Evolutionary conservation across 163 green algal species (phyloP).

Genomic region (Scenedesmus sp.): DNA sequence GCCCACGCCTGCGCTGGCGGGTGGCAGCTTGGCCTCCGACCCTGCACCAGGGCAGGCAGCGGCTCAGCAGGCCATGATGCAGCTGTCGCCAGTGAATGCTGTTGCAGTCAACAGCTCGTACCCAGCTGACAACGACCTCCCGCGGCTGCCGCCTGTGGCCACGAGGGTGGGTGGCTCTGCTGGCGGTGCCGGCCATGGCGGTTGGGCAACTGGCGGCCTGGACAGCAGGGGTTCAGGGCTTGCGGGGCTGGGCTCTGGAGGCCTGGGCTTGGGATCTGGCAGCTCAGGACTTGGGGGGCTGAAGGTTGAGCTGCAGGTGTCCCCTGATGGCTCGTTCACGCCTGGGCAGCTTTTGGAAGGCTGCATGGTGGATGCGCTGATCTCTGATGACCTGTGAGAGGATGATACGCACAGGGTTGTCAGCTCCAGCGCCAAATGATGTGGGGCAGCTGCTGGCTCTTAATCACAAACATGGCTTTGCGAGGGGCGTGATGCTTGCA

Average conservation of each 20-base stretch:
- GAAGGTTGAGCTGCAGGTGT: not conserved
- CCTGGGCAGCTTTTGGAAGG: conserved; percentile 12
- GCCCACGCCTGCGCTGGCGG: not conserved
- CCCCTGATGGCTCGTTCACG: conserved; percentile 23
- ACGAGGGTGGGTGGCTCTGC: not conserved
- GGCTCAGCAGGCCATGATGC: not conserved
- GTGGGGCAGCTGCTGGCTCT: not conserved
- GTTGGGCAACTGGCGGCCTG: not conserved
- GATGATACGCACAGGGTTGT: not conserved
- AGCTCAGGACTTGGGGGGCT: not conserved
- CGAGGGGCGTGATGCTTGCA: not conserved
- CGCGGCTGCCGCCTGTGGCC: conserved; percentile 15
- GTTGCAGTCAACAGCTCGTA: not conserved
- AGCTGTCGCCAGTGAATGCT: not conserved
- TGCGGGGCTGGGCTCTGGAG: not conserved
- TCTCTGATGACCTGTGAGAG: not conserved
- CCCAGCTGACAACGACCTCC: not conserved
- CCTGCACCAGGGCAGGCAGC: not conserved
- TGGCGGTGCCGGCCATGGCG: not conserved
- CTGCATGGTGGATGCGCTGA: conserved; percentile 16
- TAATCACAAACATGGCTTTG: not conserved
- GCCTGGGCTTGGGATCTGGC: not conserved
- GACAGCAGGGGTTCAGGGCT: not conserved
- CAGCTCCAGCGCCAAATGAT: not conserved
- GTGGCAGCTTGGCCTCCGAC: not conserved